A percentile compares a stretch with the other conserved stretches of the same genome.
phyloP scores from a whole-genome alignment of 1,284 basidiomycete genomes.

The Trichosporon asahii region DNA sequence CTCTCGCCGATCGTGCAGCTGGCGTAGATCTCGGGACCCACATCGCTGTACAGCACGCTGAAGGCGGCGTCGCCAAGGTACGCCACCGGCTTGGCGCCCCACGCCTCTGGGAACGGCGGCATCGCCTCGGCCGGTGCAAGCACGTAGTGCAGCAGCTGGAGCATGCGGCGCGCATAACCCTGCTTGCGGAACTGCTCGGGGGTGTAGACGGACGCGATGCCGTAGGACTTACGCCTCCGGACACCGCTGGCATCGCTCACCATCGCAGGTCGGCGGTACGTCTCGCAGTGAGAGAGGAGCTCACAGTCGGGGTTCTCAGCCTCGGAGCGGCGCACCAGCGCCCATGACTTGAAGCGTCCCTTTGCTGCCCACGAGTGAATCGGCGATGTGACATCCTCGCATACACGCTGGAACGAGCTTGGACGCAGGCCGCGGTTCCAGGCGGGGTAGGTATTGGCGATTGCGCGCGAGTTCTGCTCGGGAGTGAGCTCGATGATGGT shows the following conservation, averaged over 20 bases:
- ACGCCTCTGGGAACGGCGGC: slow-evolving; percentile 29
- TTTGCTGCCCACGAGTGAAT: slow-evolving; percentile 9
- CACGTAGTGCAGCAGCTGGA: slow-evolving; percentile 37
- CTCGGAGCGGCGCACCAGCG: slow-evolving; percentile 17
- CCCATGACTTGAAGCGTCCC: slow-evolving; percentile 16
- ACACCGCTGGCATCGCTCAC: not conserved
- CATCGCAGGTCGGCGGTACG: not conserved
- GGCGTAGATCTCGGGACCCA: slow-evolving; percentile 37
- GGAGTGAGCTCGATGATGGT: not conserved
- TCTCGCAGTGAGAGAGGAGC: slow-evolving; percentile 14
- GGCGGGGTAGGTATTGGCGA: not conserved
- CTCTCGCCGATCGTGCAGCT: slow-evolving; percentile 24
- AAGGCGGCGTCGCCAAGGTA: slow-evolving; percentile 23
- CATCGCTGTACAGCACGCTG: slow-evolving; percentile 38
- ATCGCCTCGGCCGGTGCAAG: slow-evolving; percentile 22
- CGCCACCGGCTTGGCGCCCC: slow-evolving; percentile 28
- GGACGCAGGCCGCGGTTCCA: slow-evolving; percentile 3
- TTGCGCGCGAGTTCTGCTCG: slow-evolving; percentile 1
- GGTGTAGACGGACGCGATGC: slow-evolving; percentile 39
- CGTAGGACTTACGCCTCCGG: slow-evolving; percentile 25
- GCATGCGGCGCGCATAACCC: slow-evolving; percentile 39
- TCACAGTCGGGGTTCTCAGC: not conserved
- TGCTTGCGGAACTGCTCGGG: slow-evolving; percentile 30
- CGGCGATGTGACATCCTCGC: slow-evolving; percentile 10
- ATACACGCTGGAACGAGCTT: not conserved